A percentile compares a stretch with the other conserved stretches of the same genome.
phyloP scores from a whole-genome alignment of 1,139 yeast species.

The Scheffersomyces parashehatae region DNA sequence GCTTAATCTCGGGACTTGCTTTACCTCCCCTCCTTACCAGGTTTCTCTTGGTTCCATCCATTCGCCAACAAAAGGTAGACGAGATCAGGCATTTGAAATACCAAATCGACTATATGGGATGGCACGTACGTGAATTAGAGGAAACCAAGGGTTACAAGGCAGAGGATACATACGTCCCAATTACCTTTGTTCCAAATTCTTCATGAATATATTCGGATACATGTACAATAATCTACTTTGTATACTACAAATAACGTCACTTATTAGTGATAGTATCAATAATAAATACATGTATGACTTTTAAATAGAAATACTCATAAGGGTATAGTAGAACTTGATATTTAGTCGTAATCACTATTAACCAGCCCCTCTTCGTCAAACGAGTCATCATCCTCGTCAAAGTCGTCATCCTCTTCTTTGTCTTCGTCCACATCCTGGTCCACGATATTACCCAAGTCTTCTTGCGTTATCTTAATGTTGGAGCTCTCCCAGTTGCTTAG shows the following conservation, averaged over 20 bases:
- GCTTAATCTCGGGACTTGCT: conserved; percentile 30
- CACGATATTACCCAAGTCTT: conserved; percentile 19
- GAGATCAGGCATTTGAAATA: conserved; percentile 36
- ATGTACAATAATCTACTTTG: too few species aligned
- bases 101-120: conserved; percentile 38
- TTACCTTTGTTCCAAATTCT: conserved; percentile 1
- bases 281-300: too few species aligned
- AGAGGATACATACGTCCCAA: conserved; percentile 34
- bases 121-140: conserved; percentile 38
- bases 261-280: too few species aligned
- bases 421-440: conserved; percentile 7
- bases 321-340: neutral
- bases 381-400: conserved; percentile 15
- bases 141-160: conserved; percentile 29
- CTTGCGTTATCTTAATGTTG: conserved; percentile 23
- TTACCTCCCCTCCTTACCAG: conserved; percentile 34
- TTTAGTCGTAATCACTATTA: conserved; percentile 2
- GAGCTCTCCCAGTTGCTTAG: conserved; percentile 42
- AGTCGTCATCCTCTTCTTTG: conserved; percentile 14
- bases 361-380: conserved; percentile 12
- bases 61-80: conserved; percentile 16
- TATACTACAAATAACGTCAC: too few species aligned
- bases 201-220: too few species aligned
- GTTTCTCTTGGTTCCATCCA: conserved; percentile 25
- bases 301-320: too few species aligned